phyloP scores from a whole-genome alignment of 148 eudicot species.

The Chenopodium suecicum region DNA sequence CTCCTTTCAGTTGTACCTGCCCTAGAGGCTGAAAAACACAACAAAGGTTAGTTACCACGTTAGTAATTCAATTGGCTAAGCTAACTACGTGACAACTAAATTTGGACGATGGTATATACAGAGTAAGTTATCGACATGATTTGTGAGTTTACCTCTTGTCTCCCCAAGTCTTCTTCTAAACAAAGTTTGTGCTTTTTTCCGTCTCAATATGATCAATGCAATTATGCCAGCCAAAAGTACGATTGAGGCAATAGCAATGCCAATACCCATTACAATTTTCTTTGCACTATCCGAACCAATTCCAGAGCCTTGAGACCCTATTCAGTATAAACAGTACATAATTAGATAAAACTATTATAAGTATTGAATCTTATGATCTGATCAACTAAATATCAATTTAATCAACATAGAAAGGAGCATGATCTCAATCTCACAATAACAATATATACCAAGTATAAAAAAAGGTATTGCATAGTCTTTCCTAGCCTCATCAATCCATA shows the following conservation, averaged over 20 bases:
- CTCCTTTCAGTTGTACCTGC: slow-evolving; percentile 26
- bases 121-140: background rate
- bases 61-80: no score
- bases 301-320: slow-evolving; percentile 24
- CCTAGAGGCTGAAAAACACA: slow-evolving; percentile 19
- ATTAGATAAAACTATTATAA: background rate
- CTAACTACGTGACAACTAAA: background rate
- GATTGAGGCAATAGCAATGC: slow-evolving; percentile 33
- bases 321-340: background rate
- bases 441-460: no score
- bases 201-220: slow-evolving; percentile 30
- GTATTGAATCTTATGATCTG: background rate
- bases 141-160: slow-evolving; percentile 36
- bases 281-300: slow-evolving; percentile 21
- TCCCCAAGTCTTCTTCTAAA: background rate
- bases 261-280: slow-evolving; percentile 29
- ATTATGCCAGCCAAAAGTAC: slow-evolving; percentile 32
- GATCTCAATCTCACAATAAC: no score
- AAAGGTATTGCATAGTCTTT: no score
- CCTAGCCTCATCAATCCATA: no score
- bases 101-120: no score
- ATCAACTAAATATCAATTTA: no score
- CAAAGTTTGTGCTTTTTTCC: slow-evolving; percentile 21
- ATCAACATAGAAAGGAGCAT: no score
- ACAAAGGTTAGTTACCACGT: background rate